These are phyloP conservation scores for Penicillium cosmopolitanum DNA, from an alignment of 495 filamentous ascomycete species.

Conservation along the genomic window DNA sequence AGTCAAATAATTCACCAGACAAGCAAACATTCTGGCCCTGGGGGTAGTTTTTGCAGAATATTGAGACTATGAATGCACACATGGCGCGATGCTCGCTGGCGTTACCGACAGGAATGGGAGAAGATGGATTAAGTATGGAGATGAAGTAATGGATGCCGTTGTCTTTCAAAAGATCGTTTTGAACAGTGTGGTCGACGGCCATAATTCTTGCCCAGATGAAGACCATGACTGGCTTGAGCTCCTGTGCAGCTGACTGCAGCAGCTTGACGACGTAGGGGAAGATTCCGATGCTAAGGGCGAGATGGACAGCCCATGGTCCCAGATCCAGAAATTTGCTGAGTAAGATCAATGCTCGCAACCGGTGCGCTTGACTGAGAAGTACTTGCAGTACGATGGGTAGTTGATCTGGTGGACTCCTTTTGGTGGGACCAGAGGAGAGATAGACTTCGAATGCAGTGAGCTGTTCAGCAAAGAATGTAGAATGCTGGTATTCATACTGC, in stretches of 20 bases:
- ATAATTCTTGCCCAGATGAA: slow-evolving; percentile 99
- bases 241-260: slow-evolving; percentile 89
- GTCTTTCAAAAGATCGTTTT: slow-evolving; percentile 91
- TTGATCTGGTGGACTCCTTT: slow-evolving; percentile 87
- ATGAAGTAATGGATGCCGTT: slow-evolving; percentile 97
- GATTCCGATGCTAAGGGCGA: slow-evolving; percentile 95
- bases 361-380: slow-evolving; percentile 90
- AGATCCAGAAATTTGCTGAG: slow-evolving; percentile 93
- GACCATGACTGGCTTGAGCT: slow-evolving; percentile 98
- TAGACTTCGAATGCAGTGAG: slow-evolving; percentile 98
- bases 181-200: slow-evolving; percentile 91
- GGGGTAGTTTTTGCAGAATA: slow-evolving; percentile 91
- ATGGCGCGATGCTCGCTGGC: slow-evolving; percentile 94
- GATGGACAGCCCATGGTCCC: slow-evolving; percentile 95
- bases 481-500: slow-evolving; percentile 92
- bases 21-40: slow-evolving; percentile 90
- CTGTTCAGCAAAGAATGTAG: slow-evolving; percentile 95
- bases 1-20: slow-evolving; percentile 78
- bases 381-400: slow-evolving; percentile 96
- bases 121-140: slow-evolving; percentile 79
- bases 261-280: slow-evolving; percentile 98
- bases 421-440: slow-evolving; percentile 81
- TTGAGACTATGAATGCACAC: slow-evolving; percentile 97
- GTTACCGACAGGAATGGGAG: slow-evolving; percentile 80
- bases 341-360: slow-evolving; percentile 89